Evolutionary conservation across 495 filamentous ascomycete species (phyloP), one percentile per base, ranked within the genome.

Genomic region (Penicillium psychrofluorescens): DNA sequence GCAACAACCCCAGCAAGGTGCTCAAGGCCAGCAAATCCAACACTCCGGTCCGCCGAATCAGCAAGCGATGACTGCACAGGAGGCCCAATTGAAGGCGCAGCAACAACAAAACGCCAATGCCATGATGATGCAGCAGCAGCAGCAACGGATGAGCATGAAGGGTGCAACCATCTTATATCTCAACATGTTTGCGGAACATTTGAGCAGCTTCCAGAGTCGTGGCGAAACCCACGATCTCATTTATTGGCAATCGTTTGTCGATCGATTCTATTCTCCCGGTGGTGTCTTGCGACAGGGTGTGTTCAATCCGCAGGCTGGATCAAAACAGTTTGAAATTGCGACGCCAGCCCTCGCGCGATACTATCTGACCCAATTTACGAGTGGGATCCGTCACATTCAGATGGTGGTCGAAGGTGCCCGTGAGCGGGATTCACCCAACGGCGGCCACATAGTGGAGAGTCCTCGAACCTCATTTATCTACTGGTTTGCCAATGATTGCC

Each of bases 351-450:
- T 95, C 13, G 75, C 90, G 11, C 80, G 88, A 38, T 95, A 86
- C 51, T 94, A 91, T 58, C 69, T 81, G 39, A 87, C 83, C 0
- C 84, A 90, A 49, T 94, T 86, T 52, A 80, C 83, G n/a, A 90
- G 85, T 43, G 87, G 88, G 6, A 80, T 95, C 32, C 77, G 74
- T 38, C 80, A 76, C 14, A 86, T 95, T 39, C 87, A 92, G 56
- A 76, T 95, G 69, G 72, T 85, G 12, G 68, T 89, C 39, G 77
- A 80, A 49, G 63, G 55, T 11, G 58, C 71, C 16, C 70, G 64
- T 36, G 84, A 90, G 45, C 71, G 66, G 14, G 64, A 77, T 27
- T 51, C 80, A 36, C 66, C 72, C 4, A 75, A 78, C 40, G 81
- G 83, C 37, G 76, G 76, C 34, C 80, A 86, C 45, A 74, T 77